Evolutionary conservation across 306 rosid species (phyloP).

Genomic region (Pachyrhizus erosus): DNA sequence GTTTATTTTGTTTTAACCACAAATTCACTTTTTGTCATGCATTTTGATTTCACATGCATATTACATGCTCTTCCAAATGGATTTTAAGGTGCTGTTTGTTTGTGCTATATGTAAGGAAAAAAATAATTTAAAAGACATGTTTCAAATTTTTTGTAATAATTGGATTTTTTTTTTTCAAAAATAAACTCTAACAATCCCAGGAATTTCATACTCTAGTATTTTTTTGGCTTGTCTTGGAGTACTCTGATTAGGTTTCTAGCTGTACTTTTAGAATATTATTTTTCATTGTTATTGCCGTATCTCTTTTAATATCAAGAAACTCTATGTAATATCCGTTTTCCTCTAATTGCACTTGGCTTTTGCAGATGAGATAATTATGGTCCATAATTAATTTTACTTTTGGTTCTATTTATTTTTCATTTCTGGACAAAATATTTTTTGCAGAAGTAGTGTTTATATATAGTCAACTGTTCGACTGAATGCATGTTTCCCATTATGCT

Average conservation of each 20-base stretch:
- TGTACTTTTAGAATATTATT: background rate
- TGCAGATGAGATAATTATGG: background rate
- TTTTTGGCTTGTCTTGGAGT: conserved; percentile 3
- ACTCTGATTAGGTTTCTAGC: background rate
- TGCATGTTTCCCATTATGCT: background rate
- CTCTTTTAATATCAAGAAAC: background rate
- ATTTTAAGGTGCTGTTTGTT: background rate
- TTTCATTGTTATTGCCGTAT: background rate
- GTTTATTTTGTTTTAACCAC: background rate
- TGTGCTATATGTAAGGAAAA: background rate
- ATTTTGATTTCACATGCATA: conserved; percentile 14
- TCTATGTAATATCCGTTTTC: background rate
- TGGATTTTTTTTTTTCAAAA: too few relatives aligned
- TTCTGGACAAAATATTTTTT: background rate
- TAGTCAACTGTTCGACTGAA: background rate
- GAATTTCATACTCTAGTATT: background rate
- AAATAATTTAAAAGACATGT: too few relatives aligned
- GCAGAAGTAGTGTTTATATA: background rate
- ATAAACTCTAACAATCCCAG: too few relatives aligned
- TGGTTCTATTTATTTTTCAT: background rate
- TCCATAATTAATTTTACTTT: background rate
- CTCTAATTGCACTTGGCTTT: background rate
- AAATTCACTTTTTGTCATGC: conserved; percentile 1
- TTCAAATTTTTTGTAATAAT: too few relatives aligned
- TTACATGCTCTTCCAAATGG: background rate